Evolutionary conservation across 768 basidiomycete species (phyloP).

Genomic region (Bullera alba): DNA sequence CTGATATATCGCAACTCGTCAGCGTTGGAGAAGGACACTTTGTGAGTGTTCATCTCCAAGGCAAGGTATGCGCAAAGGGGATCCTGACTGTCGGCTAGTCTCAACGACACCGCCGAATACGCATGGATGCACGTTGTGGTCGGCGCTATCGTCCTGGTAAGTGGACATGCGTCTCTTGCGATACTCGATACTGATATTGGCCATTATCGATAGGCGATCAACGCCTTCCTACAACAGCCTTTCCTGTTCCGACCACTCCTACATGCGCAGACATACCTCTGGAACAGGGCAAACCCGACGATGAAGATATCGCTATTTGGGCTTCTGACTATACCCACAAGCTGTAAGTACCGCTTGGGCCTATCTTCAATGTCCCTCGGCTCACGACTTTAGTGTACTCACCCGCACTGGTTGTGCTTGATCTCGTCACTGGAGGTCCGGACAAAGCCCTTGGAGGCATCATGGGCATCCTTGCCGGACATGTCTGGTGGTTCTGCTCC

Average conservation of each 20-base stretch:
- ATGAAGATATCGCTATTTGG: constrained; percentile 44
- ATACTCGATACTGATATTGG: neutral
- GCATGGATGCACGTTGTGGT: constrained; percentile 43
- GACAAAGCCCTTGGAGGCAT: constrained; percentile 38
- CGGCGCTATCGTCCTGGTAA: constrained; percentile 28
- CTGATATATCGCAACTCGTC: constrained; percentile 44
- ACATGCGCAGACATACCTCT: constrained; percentile 44
- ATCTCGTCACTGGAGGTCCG: constrained; percentile 38
- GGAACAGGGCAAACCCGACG: constrained; percentile 43
- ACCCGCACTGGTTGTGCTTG: constrained; percentile 35
- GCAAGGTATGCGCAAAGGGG: no score
- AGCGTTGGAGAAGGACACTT: constrained; percentile 34
- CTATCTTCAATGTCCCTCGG: neutral
- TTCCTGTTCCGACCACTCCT: constrained; percentile 44
- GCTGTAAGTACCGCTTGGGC: constrained; percentile 24
- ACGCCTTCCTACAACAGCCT: constrained; percentile 29
- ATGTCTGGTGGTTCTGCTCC: constrained; percentile 44
- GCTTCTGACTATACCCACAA: constrained; percentile 41
- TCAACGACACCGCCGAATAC: constrained; percentile 36
- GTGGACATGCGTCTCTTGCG: constrained; percentile 3
- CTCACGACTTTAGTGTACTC: constrained; percentile 34
- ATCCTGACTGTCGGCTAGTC: constrained; percentile 9
- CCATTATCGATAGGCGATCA: constrained; percentile 26
- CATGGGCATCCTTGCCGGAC: constrained; percentile 40
- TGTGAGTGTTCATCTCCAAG: constrained; percentile 21